Evolutionary conservation across 2,329 filamentous ascomycete genomes (phyloP), one percentile per base, ranked within the genome.

Genomic region (Rhexocercosporidium sp.): DNA sequence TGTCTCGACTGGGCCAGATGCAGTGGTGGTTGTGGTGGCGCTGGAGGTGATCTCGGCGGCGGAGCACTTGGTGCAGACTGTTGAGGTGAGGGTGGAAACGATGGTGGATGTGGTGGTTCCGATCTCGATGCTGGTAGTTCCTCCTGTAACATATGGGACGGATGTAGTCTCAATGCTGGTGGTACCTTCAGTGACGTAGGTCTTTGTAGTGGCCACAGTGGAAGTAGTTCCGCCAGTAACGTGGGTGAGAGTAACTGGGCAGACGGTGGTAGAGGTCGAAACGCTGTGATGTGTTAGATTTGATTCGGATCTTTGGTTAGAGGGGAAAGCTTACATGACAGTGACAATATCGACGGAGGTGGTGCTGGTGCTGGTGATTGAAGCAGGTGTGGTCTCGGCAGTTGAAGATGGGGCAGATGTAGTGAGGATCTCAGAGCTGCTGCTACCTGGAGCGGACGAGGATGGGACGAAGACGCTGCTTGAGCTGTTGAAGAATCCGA

Each of bases 1-100:
- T 41, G 83, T 82, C 76, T 81, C 77, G 14, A 80, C 77, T 54
- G 84, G 79, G 44, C 73, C 73, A 46, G 78, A 68, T 22, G 70
- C 46, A n/a, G 67, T 59, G 16, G 68, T 49, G 20, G 69, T 68
- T 11, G 68, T 49, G 20, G 69, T 68, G 11, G 62, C 25, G n/a
- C 64, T 62, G 27, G 60, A 29, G 4, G 60, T 66, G 11, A 66
- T 22, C 27, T 65, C 60, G 49, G 65, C 62, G 54, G 44, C 54
- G 14, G 49, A 70, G 66, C 72, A 74, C 51, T 72, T 72, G 41
- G 75, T 77, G 70, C 76, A 79, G 69, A 75, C 65, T 6, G 75
- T 76, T 34, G 65, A 65, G 25, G 73, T 76, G 9, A 75, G 72
- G 29, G 79, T 79, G 65, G 76, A 72, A 25, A 74, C 69, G 41